Evolutionary conservation across 305 asterid species (phyloP), one percentile per base, ranked within the genome.

Genomic region (Euphrasia arctica): DNA sequence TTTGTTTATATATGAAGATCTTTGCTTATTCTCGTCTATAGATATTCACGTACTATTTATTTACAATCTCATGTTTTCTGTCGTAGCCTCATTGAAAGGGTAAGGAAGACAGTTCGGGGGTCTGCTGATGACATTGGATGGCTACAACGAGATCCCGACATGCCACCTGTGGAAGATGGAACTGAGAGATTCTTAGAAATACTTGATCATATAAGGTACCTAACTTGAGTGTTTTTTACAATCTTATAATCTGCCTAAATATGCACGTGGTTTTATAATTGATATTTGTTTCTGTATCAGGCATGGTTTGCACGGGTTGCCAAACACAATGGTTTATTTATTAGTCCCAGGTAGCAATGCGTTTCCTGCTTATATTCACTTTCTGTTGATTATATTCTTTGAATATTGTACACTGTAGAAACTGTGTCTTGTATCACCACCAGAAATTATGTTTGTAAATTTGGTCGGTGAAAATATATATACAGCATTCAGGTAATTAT

Each of bases 91-190:
- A 70, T 94, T 65, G 95, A 86, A 62, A 85, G 83, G 74, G 97
- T 94, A 55, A 87, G 82, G 77, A 85, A 72, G 81, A 94, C 97
- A 12, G 89, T 93, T 67, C 95, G 77, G n/a, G 99, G 99, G 66
- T 90, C 99, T 32, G 96, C 97, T 58, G 91, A 85, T 77, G 99
- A 90, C 85, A 94, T 90, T 48, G 97, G 97, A 58, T 94, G 97
- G 99, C 69, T 94, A 66, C 93, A 82, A 62, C 83, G 72, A 63
- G 91, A 75, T 75, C 54, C 82, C 5, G 81, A 86, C 67, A 80
- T 88, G 92, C 99, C 95, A 62, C 95, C 96, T 0, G 90, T 86
- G 55, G 91, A 84, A 73, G 97, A 90, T 75, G 93, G 95, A 58
- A 83, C 95, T 57, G 88, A 70, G 70, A 83, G 95, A 65, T 94